Evolutionary conservation across 192 early-diverging fungal species (phyloP).

Genomic region (Coemansia asiatica): DNA sequence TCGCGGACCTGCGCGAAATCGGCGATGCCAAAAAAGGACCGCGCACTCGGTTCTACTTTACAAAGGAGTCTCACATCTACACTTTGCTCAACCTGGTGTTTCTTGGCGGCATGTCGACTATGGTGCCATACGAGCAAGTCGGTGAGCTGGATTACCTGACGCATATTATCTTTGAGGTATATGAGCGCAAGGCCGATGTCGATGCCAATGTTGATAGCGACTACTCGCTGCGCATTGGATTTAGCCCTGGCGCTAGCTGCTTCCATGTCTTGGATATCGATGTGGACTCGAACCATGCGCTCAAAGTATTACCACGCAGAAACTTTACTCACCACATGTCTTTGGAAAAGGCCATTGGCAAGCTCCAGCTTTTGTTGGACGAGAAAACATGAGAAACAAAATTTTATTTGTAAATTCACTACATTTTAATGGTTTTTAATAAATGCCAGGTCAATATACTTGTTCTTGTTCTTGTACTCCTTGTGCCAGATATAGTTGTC

Average conservation of each 20-base stretch:
- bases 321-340: conserved; percentile 86
- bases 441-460: conserved; percentile 36
- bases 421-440: conserved; percentile 41
- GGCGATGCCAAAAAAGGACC: conserved; percentile 10
- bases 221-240: conserved; percentile 85
- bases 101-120: conserved; percentile 77
- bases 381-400: neutral
- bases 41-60: conserved; percentile 87
- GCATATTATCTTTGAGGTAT: conserved; percentile 96
- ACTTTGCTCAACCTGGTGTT: conserved; percentile 90
- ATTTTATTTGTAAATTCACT: neutral
- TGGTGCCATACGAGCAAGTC: conserved; percentile 62
- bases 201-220: conserved; percentile 59
- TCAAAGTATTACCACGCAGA: conserved; percentile 81
- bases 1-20: conserved; percentile 63
- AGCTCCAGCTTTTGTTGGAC: conserved; percentile 59
- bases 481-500: conserved; percentile 51
- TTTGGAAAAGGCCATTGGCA: conserved; percentile 67
- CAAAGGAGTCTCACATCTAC: conserved; percentile 93
- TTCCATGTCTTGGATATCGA: conserved; percentile 86
- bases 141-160: conserved; percentile 95
- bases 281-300: conserved; percentile 76
- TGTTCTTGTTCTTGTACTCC: conserved; percentile 43
- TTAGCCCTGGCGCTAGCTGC: conserved; percentile 88
- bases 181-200: conserved; percentile 71